Evolutionary conservation across 2,329 filamentous ascomycete genomes (phyloP).

Genomic region (Fusarium goolgardi): DNA sequence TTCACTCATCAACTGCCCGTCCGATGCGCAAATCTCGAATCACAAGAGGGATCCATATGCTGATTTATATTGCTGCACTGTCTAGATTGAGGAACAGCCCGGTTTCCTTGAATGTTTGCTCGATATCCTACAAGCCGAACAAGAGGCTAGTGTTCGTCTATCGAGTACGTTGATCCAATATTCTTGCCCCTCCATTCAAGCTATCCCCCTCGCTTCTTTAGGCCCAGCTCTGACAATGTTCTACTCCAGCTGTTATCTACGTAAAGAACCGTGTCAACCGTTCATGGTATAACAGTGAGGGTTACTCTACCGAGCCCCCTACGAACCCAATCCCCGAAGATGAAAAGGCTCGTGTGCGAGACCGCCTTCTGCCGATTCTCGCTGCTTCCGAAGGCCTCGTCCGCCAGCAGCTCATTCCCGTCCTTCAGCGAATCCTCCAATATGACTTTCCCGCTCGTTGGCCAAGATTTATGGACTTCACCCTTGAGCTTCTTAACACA

Average conservation of each 20-base stretch:
- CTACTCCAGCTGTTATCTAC: conserved; percentile 84
- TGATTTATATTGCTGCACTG: conserved; percentile 35
- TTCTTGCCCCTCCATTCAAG: conserved; percentile 10
- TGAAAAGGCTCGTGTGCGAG: conserved; percentile 87
- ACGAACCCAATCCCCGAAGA: conserved; percentile 80
- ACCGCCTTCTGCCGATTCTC: conserved; percentile 89
- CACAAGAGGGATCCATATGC: conserved; percentile 17
- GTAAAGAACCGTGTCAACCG: conserved; percentile 97
- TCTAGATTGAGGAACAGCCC: conserved; percentile 86
- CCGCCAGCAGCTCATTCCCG: conserved; percentile 91
- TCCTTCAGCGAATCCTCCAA: conserved; percentile 95
- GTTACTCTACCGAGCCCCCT: conserved; percentile 70
- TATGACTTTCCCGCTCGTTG: conserved; percentile 94
- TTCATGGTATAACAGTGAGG: conserved; percentile 85
- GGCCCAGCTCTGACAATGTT: conserved; percentile 30
- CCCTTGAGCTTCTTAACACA: conserved; percentile 85
- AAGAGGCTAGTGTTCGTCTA: conserved; percentile 84
- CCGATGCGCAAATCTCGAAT: conserved; percentile 31
- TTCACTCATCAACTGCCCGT: conserved; percentile 28
- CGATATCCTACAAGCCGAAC: conserved; percentile 89
- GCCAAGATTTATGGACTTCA: conserved; percentile 95
- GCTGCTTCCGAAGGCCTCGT: conserved; percentile 83
- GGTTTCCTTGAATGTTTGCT: conserved; percentile 92
- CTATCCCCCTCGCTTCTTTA: conserved; percentile 43
- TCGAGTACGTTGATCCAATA: conserved; percentile 74